phyloP scores from a whole-genome alignment of 2,329 filamentous ascomycete genomes.

The Trichoderma sp. region DNA sequence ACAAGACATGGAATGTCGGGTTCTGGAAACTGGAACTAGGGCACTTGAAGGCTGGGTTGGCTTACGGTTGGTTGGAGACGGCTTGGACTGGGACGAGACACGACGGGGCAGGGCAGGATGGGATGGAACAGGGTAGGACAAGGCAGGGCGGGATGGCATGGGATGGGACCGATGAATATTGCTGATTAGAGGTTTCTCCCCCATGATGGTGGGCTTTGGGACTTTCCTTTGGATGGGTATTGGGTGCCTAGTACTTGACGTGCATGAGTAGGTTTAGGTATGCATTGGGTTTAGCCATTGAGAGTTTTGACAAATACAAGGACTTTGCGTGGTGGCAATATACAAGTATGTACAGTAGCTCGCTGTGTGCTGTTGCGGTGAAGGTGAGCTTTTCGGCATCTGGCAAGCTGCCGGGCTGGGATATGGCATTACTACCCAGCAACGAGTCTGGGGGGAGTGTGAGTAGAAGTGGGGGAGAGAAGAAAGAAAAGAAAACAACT shows the following conservation, averaged over 20 bases:
- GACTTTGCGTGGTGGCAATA: neutral
- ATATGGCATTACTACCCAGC: neutral
- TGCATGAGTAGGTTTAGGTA: neutral
- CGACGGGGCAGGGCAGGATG: neutral
- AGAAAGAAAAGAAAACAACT: neutral
- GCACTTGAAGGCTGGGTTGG: neutral
- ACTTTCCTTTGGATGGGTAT: neutral
- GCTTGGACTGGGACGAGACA: conserved; percentile 1
- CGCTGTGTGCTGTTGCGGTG: neutral
- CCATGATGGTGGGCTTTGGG: neutral
- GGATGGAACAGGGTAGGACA: too few species aligned
- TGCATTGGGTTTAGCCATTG: conserved; percentile 6
- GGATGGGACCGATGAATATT: neutral
- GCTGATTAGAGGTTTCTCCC: neutral
- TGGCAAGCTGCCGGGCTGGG: neutral
- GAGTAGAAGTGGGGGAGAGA: neutral
- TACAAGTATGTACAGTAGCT: neutral
- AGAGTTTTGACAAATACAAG: neutral
- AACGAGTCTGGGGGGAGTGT: neutral
- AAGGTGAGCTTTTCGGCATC: conserved; percentile 7
- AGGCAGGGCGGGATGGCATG: neutral
- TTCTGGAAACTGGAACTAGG: neutral
- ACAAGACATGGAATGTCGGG: conserved; percentile 9
- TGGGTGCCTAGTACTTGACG: neutral
- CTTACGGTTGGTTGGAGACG: conserved; percentile 1